Base-by-base conservation (phyloP, 2,329 filamentous ascomycete genomes). In the Neocatenulostroma microsporum region DNA sequence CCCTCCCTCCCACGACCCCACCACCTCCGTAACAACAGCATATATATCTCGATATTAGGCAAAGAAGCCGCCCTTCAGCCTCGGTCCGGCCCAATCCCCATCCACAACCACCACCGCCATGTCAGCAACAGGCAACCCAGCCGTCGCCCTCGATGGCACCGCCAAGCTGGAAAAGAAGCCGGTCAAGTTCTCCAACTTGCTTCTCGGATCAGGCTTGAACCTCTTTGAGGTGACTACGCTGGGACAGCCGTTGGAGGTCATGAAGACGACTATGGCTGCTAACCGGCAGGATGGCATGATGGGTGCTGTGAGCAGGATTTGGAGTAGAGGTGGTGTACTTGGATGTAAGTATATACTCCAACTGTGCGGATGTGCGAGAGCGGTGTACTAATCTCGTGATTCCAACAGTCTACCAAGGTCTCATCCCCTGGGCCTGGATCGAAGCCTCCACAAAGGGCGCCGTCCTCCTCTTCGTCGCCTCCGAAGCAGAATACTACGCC, bases 371-470 rank as follows among this genome's bases (percentile, higher is more conserved):
- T 29, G 21, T 8, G 9, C 36, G 71, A 93, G 58, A 88, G 89
- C 21, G 19, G 28, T 44, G 39, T 39, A 30, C 18, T 21, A 7
- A 19, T n/a, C 15, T 30, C 18, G 53, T 45, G n/a, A n/a, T n/a
- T n/a, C n/a, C n/a, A n/a, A n/a, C 61, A 96, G 89, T 95, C 74
- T 98, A 95, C 76, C 91, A 98, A 74, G 91, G 91, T 66, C 84
- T 98, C 56, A 96, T 98, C 64, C 91, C 91, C 48, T 95, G 89
- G 89, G 91, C 91, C 67, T 98, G 91, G 91, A 96, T 98, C 70
- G 91, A 98, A 77, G 91, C 91, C 62, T 96, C 89, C 60, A 96
- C 91, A 69, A 98, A 98, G 73, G 91, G 91, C 63, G 91, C 91
- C 56, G 91, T 98, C 55, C 84, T 98, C 60, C 84, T 98, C 66